phyloP scores from a whole-genome alignment of 768 basidiomycete species.

The Tulasnella sp. region DNA sequence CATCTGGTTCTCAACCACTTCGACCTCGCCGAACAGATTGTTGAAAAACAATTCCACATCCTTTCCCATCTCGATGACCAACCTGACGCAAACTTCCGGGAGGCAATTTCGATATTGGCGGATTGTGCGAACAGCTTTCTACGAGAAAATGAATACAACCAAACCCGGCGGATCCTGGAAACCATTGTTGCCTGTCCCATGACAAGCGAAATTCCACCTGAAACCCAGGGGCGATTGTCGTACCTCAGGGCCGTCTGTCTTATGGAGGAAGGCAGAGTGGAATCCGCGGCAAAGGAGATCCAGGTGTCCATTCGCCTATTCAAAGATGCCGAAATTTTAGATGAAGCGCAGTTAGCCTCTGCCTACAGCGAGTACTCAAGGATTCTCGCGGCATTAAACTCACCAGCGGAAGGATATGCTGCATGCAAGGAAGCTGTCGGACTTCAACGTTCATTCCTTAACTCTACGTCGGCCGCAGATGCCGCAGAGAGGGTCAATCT shows the following conservation, averaged over 20 bases:
- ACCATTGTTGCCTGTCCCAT: neutral
- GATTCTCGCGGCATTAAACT: neutral
- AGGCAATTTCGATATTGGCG: neutral
- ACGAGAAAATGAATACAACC: neutral
- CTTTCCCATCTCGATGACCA: too few relatives aligned
- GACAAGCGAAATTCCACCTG: neutral
- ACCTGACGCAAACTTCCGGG: neutral
- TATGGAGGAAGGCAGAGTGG: neutral
- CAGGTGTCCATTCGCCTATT: slow-evolving; percentile 2
- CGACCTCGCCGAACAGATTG: neutral
- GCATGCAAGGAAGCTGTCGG: slow-evolving; percentile 3
- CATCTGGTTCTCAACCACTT: neutral
- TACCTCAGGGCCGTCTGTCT: neutral
- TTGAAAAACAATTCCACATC: neutral
- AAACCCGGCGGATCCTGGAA: neutral
- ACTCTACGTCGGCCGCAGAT: neutral
- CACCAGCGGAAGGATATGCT: neutral
- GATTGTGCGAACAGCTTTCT: neutral
- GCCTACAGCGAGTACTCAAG: slow-evolving; percentile 18
- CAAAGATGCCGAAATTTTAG: neutral
- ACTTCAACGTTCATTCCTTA: slow-evolving; percentile 6
- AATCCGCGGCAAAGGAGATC: neutral
- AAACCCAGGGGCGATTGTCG: neutral
- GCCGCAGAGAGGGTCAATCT: slow-evolving; percentile 8
- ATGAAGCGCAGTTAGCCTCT: neutral